A percentile compares a stretch with the other conserved stretches of the same genome.
phyloP scores from a whole-genome alignment of 164 flowering plant genomes.

The Hamamelis virginiana region DNA sequence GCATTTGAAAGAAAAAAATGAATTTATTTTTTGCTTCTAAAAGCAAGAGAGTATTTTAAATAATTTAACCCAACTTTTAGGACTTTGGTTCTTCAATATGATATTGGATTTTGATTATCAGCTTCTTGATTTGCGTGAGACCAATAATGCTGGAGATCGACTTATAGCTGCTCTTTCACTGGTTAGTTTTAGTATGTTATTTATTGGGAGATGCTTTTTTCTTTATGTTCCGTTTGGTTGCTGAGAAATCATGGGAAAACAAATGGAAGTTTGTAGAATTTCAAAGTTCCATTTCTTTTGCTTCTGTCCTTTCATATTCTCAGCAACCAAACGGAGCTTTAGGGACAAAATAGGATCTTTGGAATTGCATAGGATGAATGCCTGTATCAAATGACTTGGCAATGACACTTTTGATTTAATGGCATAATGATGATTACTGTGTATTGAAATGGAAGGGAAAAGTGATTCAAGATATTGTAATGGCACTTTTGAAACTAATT shows the following conservation, averaged over 20 bases:
- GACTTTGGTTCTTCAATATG: not conserved
- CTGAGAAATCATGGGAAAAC: not conserved
- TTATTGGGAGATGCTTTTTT: not conserved
- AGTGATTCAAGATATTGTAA: not conserved
- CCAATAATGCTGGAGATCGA: constrained; percentile 71
- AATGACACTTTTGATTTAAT: not conserved
- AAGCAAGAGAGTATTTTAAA: too few species aligned
- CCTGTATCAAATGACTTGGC: not conserved
- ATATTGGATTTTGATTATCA: constrained; percentile 20
- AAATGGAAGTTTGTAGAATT: too few species aligned
- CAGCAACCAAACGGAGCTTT: not conserved
- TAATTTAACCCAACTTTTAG: too few species aligned
- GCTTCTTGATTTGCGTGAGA: constrained; percentile 80
- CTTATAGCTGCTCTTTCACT: constrained; percentile 74
- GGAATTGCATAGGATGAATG: not conserved
- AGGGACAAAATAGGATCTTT: not conserved
- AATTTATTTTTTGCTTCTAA: not conserved
- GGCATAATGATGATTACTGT: not conserved
- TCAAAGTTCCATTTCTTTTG: not conserved
- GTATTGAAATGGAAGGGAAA: not conserved
- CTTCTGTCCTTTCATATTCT: not conserved
- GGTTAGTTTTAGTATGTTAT: constrained; percentile 38
- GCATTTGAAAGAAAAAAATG: too few species aligned
- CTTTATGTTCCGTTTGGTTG: not conserved
- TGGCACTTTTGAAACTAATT: not conserved